These are phyloP conservation scores for Trametes elegans DNA, from an alignment of 768 basidiomycete genomes.

Conservation along the genomic window DNA sequence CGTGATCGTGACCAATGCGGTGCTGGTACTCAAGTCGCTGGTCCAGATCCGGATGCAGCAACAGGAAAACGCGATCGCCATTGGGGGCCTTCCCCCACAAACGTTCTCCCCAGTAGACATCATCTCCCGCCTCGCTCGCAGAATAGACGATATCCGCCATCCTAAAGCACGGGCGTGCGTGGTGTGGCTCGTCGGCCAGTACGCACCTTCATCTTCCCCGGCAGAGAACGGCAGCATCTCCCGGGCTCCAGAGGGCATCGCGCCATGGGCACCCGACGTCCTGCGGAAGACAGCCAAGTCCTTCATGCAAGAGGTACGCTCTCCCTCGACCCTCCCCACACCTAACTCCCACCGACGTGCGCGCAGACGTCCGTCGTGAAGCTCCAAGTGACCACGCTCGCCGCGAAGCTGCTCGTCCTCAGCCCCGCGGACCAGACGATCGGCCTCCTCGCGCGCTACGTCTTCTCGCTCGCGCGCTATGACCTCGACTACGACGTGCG, in stretches of 20 bases:
- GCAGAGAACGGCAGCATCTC: constrained; percentile 14
- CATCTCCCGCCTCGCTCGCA: constrained; percentile 74
- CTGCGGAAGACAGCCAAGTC: constrained; percentile 75
- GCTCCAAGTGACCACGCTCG: constrained; percentile 81
- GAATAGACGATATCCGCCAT: constrained; percentile 78
- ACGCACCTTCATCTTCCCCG: constrained; percentile 53
- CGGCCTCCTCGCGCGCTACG: constrained; percentile 60
- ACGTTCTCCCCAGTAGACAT: constrained; percentile 52
- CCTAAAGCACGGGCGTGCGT: constrained; percentile 83
- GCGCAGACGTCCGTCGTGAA: constrained; percentile 65
- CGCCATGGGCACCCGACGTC: constrained; percentile 86
- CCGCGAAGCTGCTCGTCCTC: constrained; percentile 78
- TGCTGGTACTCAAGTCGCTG: constrained; percentile 82
- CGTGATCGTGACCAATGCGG: constrained; percentile 71
- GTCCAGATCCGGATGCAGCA: constrained; percentile 63
- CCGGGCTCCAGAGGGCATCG: constrained; percentile 53
- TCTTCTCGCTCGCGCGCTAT: constrained; percentile 83
- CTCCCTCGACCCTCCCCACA: not conserved
- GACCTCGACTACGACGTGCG: constrained; percentile 88
- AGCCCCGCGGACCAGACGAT: constrained; percentile 52
- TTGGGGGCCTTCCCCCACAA: constrained; percentile 15
- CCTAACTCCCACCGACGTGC: not conserved
- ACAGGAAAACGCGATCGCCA: constrained; percentile 25
- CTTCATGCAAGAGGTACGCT: constrained; percentile 65
- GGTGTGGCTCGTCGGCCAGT: constrained; percentile 92